Evolutionary conservation across 2,329 filamentous ascomycete species (phyloP), one percentile per base, ranked within the genome.

Genomic region (Claviceps purpurea): DNA sequence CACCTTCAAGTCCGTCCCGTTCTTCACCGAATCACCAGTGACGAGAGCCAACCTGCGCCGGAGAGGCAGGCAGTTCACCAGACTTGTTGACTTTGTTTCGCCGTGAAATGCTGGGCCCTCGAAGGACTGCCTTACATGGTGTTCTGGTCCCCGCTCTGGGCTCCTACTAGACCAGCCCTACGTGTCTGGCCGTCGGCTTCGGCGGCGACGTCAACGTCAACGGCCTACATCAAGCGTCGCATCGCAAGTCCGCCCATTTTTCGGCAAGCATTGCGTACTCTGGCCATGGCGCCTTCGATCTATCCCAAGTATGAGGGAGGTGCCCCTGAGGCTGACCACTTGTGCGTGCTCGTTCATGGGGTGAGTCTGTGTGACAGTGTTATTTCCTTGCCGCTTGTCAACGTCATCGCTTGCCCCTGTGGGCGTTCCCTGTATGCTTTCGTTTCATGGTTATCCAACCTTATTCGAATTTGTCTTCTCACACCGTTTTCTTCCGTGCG

Each of bases 301-400:
- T 55, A 55, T 43, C 49, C 51, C 48, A 52, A 53, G 41, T 73
- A 73, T 61, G 73, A 69, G 54, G 77, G 78, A 56, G 76, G 76
- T 57, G 74, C 68, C 61, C 50, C 63, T 45, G 69, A 76, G 54
- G 81, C 83, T 47, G 75, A 85, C 57, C 87, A 90, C 65, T 78
- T 91, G 56, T 85, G 82, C 61, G 84, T 91, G 43, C 73, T 91
- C 45, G 82, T 89, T 50, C 87, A 91, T 64, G 80, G 87, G 70
- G 82, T 86, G 77, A 66, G 78, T 67, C 55, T 54, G 50, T 56
- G 34, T 10, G 39, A 22, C 38, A 4, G 38, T 38, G 18, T 14
- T 34, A 11, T 8, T 38, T 20, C 10, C 39, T 20, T 42, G 11
- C 42, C 42, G 20, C 20, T 24, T 44, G 6, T 44, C 34, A 22